phyloP scores from a whole-genome alignment of 2,329 filamentous ascomycete species.

The Aspergillus hortae region DNA sequence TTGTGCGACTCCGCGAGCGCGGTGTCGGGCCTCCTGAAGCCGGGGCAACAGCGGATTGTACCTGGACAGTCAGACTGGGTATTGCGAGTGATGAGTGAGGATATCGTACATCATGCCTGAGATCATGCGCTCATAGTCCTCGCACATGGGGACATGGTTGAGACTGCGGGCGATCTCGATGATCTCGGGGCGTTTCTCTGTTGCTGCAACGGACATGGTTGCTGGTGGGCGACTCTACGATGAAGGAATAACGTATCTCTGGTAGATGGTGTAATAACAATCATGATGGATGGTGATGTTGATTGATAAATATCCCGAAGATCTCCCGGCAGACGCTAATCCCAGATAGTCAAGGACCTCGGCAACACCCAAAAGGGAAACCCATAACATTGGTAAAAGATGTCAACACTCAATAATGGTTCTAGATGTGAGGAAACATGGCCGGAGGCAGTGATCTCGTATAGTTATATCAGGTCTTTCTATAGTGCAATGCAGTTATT shows the following conservation, averaged over 20 bases:
- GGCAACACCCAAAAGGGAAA: neutral
- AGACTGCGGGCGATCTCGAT: constrained; percentile 27
- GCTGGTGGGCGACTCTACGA: neutral
- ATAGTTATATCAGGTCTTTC: no score
- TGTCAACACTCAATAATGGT: no score
- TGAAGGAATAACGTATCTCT: no score
- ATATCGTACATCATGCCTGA: constrained; percentile 32
- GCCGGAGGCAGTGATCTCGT: no score
- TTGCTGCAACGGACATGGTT: constrained; percentile 14
- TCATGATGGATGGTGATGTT: neutral
- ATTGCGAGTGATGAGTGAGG: neutral
- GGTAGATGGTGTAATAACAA: neutral
- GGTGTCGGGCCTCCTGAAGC: constrained; percentile 26
- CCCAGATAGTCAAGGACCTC: neutral
- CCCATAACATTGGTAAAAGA: no score
- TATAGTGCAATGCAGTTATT: no score
- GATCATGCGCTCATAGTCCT: constrained; percentile 35
- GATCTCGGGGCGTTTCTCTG: constrained; percentile 26
- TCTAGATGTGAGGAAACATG: no score
- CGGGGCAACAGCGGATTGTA: constrained; percentile 27
- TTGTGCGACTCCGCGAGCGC: constrained; percentile 21
- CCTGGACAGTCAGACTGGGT: constrained; percentile 11
- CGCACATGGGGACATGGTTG: constrained; percentile 24
- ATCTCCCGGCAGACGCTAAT: neutral
- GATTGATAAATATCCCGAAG: neutral